A percentile compares a stretch with the other conserved stretches of the same genome.
These are phyloP conservation scores for Mycena chlorophos DNA, from an alignment of 768 basidiomycete genomes.

Conservation along the genomic window DNA sequence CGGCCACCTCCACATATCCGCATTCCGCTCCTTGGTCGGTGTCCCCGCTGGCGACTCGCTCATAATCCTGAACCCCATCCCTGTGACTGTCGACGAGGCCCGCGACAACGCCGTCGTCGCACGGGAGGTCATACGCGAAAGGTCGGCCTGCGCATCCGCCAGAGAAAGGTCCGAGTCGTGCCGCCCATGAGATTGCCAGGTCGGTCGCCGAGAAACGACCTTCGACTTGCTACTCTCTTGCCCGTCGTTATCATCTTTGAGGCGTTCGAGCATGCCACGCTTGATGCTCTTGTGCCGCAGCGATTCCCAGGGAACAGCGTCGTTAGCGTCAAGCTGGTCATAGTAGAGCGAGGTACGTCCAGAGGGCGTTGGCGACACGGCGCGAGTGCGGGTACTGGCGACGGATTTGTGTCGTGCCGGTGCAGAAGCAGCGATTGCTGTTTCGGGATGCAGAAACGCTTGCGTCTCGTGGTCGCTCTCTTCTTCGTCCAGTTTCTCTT, in stretches of 20 bases:
- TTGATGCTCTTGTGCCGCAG: conserved; percentile 53
- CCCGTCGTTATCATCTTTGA: conserved; percentile 36
- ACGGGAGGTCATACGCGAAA: conserved; percentile 16
- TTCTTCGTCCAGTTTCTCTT: conserved; percentile 8
- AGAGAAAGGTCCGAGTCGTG: conserved; percentile 20
- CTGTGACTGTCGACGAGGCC: conserved; percentile 25
- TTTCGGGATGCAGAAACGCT: conserved; percentile 19
- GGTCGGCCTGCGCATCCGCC: conserved; percentile 18
- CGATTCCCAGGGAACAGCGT: conserved; percentile 42
- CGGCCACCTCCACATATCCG: conserved; percentile 22
- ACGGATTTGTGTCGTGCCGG: conserved; percentile 12
- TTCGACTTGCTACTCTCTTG: conserved; percentile 19
- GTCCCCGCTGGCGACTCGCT: conserved; percentile 34
- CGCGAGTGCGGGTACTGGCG: conserved; percentile 9
- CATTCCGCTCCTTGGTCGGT: conserved; percentile 11
- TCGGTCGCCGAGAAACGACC: conserved; percentile 29
- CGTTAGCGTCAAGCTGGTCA: conserved; percentile 17
- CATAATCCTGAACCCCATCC: conserved; percentile 45
- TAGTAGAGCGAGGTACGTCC: conserved; percentile 22
- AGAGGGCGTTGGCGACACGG: conserved; percentile 17
- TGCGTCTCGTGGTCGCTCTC: conserved; percentile 12
- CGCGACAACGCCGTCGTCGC: conserved; percentile 17
- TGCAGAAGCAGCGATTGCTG: conserved; percentile 2
- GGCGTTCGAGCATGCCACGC: conserved; percentile 48
- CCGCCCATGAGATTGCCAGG: conserved; percentile 15